Base-by-base conservation (phyloP, 345 rosid species). In the Clarkia xantiana region DNA sequence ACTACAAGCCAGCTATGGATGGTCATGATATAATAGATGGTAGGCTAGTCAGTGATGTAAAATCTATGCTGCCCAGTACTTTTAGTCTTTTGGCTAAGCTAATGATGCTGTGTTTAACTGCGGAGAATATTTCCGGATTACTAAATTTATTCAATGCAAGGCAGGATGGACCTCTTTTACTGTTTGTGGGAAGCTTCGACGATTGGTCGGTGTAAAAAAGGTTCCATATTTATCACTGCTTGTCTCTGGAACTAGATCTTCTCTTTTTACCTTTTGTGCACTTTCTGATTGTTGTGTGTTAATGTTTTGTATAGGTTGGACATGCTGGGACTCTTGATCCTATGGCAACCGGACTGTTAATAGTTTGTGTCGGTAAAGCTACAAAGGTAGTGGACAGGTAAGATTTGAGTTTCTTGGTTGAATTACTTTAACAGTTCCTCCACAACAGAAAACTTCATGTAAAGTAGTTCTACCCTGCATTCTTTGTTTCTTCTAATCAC, bases 291-390 rank as follows among this genome's bases (percentile, higher is more conserved):
- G 7, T 29, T 5, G 8, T 29, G 0, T 29, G 8, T 29, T 29
- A 7, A 1, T 5, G 5, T 23, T 29, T 29, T 29, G 9, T 29
- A 15, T 49, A 91, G 98, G 98, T 91, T 23, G 98, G 94, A 55
- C 96, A 86, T 70, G 96, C 96, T 67, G 98, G 96, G 55, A 86
- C 98, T 4, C 94, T 86, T 63, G 98, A 91, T 76, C 98, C 98
- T 42, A 84, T 86, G 96, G 96, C 98, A 64, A 81, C 96, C 52
- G 98, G 94, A 34, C 71, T 91, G 51, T 73, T 91, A 61, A 91
- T 91, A 41, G 89, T 91, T 40, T 90, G 94, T 52, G 70, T 91
- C 14, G 93, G 98, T 50, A 86, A 75, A 77, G 94, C 96, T 49
- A 91, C 94, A 15, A 91, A 91, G 64, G 61, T 84, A 60, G 98